Percentiles rank a stretch among this genome's conserved stretches.
phyloP scores from a whole-genome alignment of 1,139 yeast genomes.

The Suhomyces coccinellae region DNA sequence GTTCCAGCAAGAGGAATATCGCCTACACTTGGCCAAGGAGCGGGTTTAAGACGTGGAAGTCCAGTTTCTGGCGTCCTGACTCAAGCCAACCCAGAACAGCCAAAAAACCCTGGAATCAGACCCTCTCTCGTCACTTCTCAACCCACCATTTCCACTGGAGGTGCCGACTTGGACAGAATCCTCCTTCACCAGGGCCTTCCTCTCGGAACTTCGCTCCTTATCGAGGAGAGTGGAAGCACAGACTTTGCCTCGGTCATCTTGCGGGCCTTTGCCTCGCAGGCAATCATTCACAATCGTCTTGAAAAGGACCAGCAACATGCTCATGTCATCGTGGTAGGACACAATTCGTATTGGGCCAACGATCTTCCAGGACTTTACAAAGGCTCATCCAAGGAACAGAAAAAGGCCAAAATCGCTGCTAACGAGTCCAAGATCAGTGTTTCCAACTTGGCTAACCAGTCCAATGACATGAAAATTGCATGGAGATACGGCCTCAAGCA shows the following conservation, averaged over 20 bases:
- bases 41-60: conserved; percentile 3
- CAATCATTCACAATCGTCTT: conserved; percentile 66
- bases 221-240: conserved; percentile 87
- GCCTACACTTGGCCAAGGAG: neutral
- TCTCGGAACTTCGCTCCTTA: conserved; percentile 63
- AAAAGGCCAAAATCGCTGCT: conserved; percentile 56
- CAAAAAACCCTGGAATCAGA: conserved; percentile 57
- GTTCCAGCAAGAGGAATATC: conserved; percentile 1
- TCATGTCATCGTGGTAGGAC: conserved; percentile 69
- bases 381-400: conserved; percentile 67
- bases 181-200: conserved; percentile 87
- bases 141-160: conserved; percentile 77
- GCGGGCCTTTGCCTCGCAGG: conserved; percentile 77
- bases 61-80: conserved; percentile 9
- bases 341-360: conserved; percentile 60
- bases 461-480: conserved; percentile 69
- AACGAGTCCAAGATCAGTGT: conserved; percentile 69
- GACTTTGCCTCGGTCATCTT: conserved; percentile 79
- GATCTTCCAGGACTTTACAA: conserved; percentile 80
- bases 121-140: conserved; percentile 79
- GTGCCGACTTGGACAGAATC: conserved; percentile 69
- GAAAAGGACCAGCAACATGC: conserved; percentile 41
- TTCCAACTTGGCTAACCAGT: conserved; percentile 50
- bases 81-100: conserved; percentile 1
- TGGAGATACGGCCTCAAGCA: conserved; percentile 78